These are phyloP conservation scores for Asterophora lycoperdoides DNA, from an alignment of 768 basidiomycete genomes.

Conservation along the genomic window DNA sequence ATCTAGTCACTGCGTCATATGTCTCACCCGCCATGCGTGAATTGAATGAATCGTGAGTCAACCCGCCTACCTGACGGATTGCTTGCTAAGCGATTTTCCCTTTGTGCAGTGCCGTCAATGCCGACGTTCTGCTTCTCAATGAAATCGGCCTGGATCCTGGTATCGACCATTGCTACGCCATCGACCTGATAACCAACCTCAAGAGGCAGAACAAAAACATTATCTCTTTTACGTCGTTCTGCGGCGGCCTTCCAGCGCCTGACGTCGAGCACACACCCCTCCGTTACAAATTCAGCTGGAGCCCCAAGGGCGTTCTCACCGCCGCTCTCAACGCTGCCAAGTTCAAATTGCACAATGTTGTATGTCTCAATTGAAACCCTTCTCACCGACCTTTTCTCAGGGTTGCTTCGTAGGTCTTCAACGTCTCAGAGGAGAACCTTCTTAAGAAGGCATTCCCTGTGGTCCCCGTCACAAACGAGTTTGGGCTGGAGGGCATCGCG, in stretches of 20 bases:
- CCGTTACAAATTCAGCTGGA: slow-evolving; percentile 95
- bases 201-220: slow-evolving; percentile 50
- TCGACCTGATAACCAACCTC: slow-evolving; percentile 58
- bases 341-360: slow-evolving; percentile 57
- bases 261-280: slow-evolving; percentile 63
- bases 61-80: background rate
- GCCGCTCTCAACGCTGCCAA: slow-evolving; percentile 73
- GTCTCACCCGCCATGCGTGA: slow-evolving; percentile 72
- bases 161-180: slow-evolving; percentile 84
- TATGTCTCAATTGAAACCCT: slow-evolving; percentile 26
- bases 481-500: slow-evolving; percentile 77
- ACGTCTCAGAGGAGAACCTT: slow-evolving; percentile 50
- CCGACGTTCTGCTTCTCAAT: slow-evolving; percentile 73
- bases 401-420: slow-evolving; percentile 32
- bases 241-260: slow-evolving; percentile 86
- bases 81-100: slow-evolving; percentile 2
- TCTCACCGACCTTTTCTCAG: background rate
- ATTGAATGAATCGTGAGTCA: slow-evolving; percentile 54
- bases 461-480: slow-evolving; percentile 60
- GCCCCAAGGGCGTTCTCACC: slow-evolving; percentile 77
- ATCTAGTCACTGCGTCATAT: slow-evolving; percentile 91
- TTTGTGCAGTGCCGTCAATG: slow-evolving; percentile 45
- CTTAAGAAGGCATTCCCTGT: slow-evolving; percentile 56
- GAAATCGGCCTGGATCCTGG: slow-evolving; percentile 91
- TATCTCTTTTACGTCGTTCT: slow-evolving; percentile 81